Evolutionary conservation across 495 filamentous ascomycete genomes (phyloP).

Genomic region (Sphaerosporella brunnea): DNA sequence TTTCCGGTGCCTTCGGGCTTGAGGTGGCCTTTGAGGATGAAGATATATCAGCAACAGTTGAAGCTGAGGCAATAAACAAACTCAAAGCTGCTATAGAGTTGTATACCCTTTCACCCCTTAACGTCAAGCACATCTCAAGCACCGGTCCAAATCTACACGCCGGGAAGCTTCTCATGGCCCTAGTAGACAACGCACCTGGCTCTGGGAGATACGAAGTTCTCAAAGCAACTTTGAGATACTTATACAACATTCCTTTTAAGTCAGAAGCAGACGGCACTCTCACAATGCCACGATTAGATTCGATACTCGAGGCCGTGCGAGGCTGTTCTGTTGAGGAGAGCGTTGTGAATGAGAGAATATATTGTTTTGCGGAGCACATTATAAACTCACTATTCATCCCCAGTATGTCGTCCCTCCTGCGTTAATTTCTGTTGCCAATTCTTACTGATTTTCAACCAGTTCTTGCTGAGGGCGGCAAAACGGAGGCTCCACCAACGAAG

Average conservation of each 20-base stretch:
- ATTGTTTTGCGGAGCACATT: background rate
- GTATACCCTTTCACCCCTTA: background rate
- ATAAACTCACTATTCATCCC: background rate
- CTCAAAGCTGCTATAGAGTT: background rate
- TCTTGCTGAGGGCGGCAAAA: background rate
- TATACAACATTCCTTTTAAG: background rate
- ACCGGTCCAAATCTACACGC: background rate
- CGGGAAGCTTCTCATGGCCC: background rate
- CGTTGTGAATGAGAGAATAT: background rate
- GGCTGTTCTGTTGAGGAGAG: background rate
- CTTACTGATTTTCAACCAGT: background rate
- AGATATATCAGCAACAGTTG: background rate
- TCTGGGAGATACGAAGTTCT: background rate
- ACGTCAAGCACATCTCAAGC: background rate
- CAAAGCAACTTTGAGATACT: background rate
- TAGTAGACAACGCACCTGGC: background rate
- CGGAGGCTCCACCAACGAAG: background rate
- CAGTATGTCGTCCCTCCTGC: background rate
- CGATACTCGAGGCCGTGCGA: background rate
- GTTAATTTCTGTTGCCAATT: background rate
- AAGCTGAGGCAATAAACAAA: background rate
- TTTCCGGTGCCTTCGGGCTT: background rate
- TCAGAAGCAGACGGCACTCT: background rate
- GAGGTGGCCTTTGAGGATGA: background rate
- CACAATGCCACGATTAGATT: background rate